A percentile compares a stretch with the other conserved stretches of the same genome.
phyloP scores from a whole-genome alignment of 2,329 filamentous ascomycete species.

The Microsporum ferrugineum region DNA sequence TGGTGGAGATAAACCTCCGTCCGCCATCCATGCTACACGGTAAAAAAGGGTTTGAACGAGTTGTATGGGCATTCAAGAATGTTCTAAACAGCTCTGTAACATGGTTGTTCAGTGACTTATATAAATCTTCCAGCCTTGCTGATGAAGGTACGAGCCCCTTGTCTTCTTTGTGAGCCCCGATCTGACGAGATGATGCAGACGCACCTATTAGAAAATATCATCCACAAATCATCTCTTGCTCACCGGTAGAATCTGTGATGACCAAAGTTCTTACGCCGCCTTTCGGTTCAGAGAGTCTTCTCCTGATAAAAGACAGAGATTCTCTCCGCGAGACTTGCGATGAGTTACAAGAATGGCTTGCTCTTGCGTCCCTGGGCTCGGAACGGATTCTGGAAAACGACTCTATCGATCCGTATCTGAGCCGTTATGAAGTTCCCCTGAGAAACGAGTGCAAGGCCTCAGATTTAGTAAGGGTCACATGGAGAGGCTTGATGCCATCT shows the following conservation, averaged over 20 bases:
- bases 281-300: conserved; percentile 21
- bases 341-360: conserved; percentile 53
- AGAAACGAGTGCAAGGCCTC: conserved; percentile 16
- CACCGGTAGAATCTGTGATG: conserved; percentile 18
- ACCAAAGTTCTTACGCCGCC: conserved; percentile 23
- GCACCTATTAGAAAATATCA: conserved; percentile 28
- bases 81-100: conserved; percentile 55
- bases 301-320: conserved; percentile 9
- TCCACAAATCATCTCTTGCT: conserved; percentile 27
- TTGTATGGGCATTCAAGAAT: conserved; percentile 67
- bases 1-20: conserved; percentile 65
- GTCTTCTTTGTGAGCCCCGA: neutral
- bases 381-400: conserved; percentile 29
- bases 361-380: conserved; percentile 40
- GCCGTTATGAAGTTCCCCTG: conserved; percentile 32
- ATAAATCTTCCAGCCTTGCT: conserved; percentile 14
- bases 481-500: conserved; percentile 32
- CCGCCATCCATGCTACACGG: conserved; percentile 66
- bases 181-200: conserved; percentile 16
- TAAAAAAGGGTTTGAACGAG: conserved; percentile 68
- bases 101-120: conserved; percentile 67
- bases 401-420: conserved; percentile 33
- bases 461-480: conserved; percentile 30
- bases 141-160: conserved; percentile 34
- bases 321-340: conserved; percentile 51